Percentiles rank a stretch among this genome's conserved stretches.
Conservation (phyloP, 441 rosid species). For the Melastoma candidum region DNA sequence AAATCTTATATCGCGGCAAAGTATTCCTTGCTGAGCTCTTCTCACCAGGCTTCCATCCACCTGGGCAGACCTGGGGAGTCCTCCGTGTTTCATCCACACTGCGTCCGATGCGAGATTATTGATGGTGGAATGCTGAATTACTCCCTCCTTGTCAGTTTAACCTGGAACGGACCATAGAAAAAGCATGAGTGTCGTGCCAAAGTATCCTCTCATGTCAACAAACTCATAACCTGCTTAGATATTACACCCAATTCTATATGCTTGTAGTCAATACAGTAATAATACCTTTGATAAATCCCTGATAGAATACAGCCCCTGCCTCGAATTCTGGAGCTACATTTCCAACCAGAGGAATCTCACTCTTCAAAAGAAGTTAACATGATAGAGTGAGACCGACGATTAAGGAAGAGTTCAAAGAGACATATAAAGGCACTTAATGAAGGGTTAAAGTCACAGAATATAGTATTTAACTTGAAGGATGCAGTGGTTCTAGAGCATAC, state of each 20-base stretch:
- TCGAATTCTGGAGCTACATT: constrained; percentile 83
- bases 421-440: background rate
- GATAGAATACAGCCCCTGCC: constrained; percentile 93
- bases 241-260: too few relatives aligned
- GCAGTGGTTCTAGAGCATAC: too few relatives aligned
- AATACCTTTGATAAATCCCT: constrained; percentile 77
- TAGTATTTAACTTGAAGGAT: too few relatives aligned
- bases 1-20: constrained; percentile 46
- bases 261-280: background rate
- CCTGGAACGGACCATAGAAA: constrained; percentile 32
- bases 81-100: constrained; percentile 82
- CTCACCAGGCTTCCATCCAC: constrained; percentile 90
- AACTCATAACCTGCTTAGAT: too few relatives aligned
- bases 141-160: constrained; percentile 91
- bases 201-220: too few relatives aligned
- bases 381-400: background rate
- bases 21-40: constrained; percentile 84
- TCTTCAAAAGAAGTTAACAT: constrained; percentile 19
- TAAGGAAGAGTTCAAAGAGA: too few relatives aligned
- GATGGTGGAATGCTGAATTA: constrained; percentile 78
- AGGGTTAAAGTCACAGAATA: background rate
- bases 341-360: constrained; percentile 73
- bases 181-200: too few relatives aligned
- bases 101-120: constrained; percentile 90
- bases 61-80: constrained; percentile 92